A percentile compares a stretch with the other conserved stretches of the same genome.
Evolutionary conservation across 2,329 filamentous ascomycete genomes (phyloP).

Genomic region (Pseudogymnoascus sp.): DNA sequence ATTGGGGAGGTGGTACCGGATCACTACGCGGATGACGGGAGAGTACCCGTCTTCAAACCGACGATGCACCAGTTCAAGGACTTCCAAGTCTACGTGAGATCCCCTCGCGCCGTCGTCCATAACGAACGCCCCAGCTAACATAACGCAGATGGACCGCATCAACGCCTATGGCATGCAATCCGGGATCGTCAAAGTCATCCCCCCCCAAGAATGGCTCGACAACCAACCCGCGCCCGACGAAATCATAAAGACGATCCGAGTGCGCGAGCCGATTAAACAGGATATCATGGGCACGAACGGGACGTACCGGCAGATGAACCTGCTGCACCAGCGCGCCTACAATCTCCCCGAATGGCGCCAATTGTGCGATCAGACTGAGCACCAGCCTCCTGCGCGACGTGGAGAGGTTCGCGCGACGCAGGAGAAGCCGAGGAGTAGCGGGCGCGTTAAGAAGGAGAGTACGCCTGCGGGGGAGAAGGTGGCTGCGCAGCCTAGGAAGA

Average conservation of each 20-base stretch:
- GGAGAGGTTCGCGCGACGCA: conserved; percentile 63
- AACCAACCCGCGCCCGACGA: conserved; percentile 72
- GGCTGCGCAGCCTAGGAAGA: conserved; percentile 15
- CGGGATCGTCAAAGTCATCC: conserved; percentile 92
- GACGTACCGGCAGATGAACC: conserved; percentile 93
- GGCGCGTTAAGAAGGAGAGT: conserved; percentile 39
- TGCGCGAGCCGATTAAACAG: conserved; percentile 96
- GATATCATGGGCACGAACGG: conserved; percentile 95
- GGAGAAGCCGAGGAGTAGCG: conserved; percentile 25
- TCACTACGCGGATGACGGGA: conserved; percentile 73
- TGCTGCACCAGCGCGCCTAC: conserved; percentile 91
- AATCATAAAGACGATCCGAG: conserved; percentile 80
- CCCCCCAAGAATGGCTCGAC: conserved; percentile 87
- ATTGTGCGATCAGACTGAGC: conserved; percentile 87
- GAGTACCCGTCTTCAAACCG: conserved; percentile 89
- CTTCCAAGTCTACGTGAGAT: conserved; percentile 78
- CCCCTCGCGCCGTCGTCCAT: not conserved
- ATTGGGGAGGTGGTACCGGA: conserved; percentile 75
- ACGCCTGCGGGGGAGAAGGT: conserved; percentile 22
- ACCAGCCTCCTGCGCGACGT: conserved; percentile 86
- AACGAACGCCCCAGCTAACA: not conserved
- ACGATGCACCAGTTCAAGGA: conserved; percentile 92
- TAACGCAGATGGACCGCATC: conserved; percentile 52
- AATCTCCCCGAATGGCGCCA: conserved; percentile 94
- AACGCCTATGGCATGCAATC: conserved; percentile 96